Evolutionary conservation across 73 alveolate species (phyloP).

Genomic region (Tetrahymena malaccensis): DNA sequence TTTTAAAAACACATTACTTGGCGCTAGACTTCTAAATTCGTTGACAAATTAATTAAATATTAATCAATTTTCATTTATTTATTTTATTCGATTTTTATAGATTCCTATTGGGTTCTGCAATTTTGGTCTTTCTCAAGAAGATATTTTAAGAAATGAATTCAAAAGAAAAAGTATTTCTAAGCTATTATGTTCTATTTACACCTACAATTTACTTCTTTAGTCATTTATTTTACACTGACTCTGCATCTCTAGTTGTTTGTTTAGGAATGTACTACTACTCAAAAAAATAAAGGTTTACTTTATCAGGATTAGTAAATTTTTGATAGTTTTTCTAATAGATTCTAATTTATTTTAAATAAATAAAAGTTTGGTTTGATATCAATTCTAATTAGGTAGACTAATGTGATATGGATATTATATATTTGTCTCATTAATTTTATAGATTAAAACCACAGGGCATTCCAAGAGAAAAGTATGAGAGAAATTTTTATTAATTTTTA

Average conservation of each 20-base stretch:
- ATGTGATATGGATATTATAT: constrained; percentile 41
- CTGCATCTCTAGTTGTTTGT: constrained; percentile 11
- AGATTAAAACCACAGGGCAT: neutral
- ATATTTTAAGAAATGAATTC: neutral
- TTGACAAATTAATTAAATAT: neutral
- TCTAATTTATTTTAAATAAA: neutral
- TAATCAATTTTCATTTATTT: neutral
- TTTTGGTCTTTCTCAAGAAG: neutral
- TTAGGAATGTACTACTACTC: neutral
- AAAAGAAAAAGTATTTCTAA: neutral
- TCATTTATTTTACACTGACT: constrained; percentile 39
- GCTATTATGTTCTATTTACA: neutral
- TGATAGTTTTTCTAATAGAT: neutral
- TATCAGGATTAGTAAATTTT: constrained; percentile 34
- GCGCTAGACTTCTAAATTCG: constrained; percentile 38
- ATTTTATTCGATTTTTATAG: neutral
- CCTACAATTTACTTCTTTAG: constrained; percentile 44
- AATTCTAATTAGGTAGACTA: constrained; percentile 36
- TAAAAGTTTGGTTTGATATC: constrained; percentile 28
- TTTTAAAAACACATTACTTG: neutral
- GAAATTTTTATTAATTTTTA: neutral
- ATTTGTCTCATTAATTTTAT: constrained; percentile 8
- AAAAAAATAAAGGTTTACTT: neutral
- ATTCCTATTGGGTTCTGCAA: neutral
- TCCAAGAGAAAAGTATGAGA: neutral